Conservation (phyloP, 78 protist species). For the Isochrysis galbana region DNA sequence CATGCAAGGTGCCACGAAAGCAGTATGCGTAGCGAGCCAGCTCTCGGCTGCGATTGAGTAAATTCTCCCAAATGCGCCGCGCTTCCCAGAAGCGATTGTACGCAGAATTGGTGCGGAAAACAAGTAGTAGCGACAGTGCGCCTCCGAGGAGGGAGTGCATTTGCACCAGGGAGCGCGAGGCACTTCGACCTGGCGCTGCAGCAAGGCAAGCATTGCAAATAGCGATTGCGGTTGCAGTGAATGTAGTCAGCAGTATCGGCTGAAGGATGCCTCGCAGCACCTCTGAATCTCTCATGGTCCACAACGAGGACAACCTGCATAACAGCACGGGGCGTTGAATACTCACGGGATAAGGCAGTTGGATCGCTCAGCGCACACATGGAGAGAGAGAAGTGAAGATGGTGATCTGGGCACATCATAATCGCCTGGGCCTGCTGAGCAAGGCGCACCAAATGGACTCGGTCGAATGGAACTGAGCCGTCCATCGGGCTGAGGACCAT, state of each 20-base stretch:
- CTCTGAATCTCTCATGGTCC: not conserved
- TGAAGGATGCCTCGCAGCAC: not conserved
- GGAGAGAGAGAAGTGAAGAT: no score
- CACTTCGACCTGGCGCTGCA: not conserved
- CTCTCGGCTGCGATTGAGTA: not conserved
- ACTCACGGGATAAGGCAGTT: no score
- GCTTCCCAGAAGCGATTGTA: conserved; percentile 39
- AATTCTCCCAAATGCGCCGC: not conserved
- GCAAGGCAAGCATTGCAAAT: no score
- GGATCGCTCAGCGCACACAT: no score
- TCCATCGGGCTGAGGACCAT: no score
- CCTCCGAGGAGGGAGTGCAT: conserved; percentile 24
- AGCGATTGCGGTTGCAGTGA: not conserved
- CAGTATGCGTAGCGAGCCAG: not conserved
- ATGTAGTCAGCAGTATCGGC: not conserved
- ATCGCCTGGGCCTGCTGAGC: no score
- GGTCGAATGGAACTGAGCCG: not conserved
- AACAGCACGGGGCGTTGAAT: no score
- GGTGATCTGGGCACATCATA: no score
- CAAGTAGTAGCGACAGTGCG: conserved; percentile 16
- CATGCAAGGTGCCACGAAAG: not conserved
- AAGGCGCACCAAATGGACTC: not conserved
- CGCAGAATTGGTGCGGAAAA: conserved; percentile 35
- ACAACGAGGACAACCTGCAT: conserved; percentile 5
- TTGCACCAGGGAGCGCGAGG: not conserved